These are phyloP conservation scores for Actinomortierella ambigua DNA, from an alignment of 371 early-diverging fungal species.

Conservation along the genomic window DNA sequence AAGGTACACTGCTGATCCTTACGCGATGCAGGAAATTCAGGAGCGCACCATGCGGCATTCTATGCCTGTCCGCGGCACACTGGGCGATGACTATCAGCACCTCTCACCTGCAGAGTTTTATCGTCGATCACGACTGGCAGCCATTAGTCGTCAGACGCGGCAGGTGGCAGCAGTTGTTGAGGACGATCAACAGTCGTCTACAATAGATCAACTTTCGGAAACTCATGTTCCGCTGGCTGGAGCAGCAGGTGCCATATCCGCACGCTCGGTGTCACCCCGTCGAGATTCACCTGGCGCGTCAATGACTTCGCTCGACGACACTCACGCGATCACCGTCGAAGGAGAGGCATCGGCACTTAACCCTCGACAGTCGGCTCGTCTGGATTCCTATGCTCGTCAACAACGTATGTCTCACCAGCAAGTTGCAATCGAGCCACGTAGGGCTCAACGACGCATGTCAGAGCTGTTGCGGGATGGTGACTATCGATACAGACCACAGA, in stretches of 20 bases:
- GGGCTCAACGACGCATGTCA: slow-evolving; percentile 30
- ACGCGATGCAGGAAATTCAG: slow-evolving; percentile 21
- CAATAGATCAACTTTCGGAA: slow-evolving; percentile 19
- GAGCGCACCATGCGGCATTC: slow-evolving; percentile 4
- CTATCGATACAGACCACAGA: slow-evolving; percentile 25
- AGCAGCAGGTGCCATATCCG: slow-evolving; percentile 32
- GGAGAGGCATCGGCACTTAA: slow-evolving; percentile 6
- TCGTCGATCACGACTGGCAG: slow-evolving; percentile 17
- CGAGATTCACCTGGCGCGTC: slow-evolving; percentile 22
- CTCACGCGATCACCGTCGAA: slow-evolving; percentile 5
- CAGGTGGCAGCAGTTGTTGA: no score
- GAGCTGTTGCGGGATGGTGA: slow-evolving; percentile 40
- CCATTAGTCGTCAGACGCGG: slow-evolving; percentile 5
- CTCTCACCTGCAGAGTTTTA: slow-evolving; percentile 31
- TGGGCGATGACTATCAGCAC: slow-evolving; percentile 6
- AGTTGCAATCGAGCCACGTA: slow-evolving; percentile 16
- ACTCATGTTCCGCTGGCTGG: slow-evolving; percentile 17
- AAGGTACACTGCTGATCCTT: slow-evolving; percentile 39
- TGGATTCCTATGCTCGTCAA: slow-evolving; percentile 29
- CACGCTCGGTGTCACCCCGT: slow-evolving; percentile 19
- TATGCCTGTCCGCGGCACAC: slow-evolving; percentile 6
- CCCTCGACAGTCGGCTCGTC: slow-evolving; percentile 13
- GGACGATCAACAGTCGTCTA: no score
- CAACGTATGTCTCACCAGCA: slow-evolving; percentile 45
- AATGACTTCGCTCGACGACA: slow-evolving; percentile 20